These are phyloP conservation scores for Xerocomellus chrysenteron DNA, from an alignment of 768 basidiomycete species.

Conservation along the genomic window DNA sequence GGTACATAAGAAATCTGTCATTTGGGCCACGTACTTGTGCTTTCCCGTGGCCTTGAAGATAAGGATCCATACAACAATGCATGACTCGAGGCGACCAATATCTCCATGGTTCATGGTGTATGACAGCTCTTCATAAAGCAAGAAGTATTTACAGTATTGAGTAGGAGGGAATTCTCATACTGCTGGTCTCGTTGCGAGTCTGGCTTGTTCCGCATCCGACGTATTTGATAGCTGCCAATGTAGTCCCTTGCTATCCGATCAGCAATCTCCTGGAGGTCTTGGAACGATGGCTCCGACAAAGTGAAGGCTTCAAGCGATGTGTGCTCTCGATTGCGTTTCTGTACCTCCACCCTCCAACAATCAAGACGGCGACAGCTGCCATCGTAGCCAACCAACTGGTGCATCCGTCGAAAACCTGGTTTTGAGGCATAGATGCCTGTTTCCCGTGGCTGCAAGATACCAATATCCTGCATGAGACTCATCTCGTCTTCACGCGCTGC, in stretches of 20 bases:
- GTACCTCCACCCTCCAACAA: slow-evolving; percentile 25
- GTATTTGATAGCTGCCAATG: too few species aligned
- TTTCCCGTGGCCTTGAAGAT: slow-evolving; percentile 34
- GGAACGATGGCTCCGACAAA: slow-evolving; percentile 10
- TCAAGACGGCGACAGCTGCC: slow-evolving; percentile 29
- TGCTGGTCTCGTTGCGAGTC: too few species aligned
- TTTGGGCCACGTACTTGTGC: slow-evolving; percentile 35
- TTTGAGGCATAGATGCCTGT: slow-evolving; percentile 32
- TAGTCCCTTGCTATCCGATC: too few species aligned
- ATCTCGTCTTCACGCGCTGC: slow-evolving; percentile 5
- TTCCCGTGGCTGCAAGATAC: slow-evolving; percentile 29
- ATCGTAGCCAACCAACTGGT: slow-evolving; percentile 34
- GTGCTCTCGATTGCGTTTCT: too few species aligned
- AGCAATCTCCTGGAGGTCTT: slow-evolving; percentile 29
- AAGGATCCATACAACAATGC: slow-evolving; percentile 24
- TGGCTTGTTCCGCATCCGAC: too few species aligned
- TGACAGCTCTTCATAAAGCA: slow-evolving; percentile 42
- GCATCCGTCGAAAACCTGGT: slow-evolving; percentile 38
- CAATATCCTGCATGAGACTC: slow-evolving; percentile 22
- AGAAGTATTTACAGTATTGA: slow-evolving; percentile 34
- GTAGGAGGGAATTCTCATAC: not conserved
- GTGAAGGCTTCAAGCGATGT: slow-evolving; percentile 5
- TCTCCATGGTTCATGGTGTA: slow-evolving; percentile 36
- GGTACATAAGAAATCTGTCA: slow-evolving; percentile 21
- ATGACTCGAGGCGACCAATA: slow-evolving; percentile 30